Evolutionary conservation across 1,139 yeast genomes (phyloP), one percentile per base, ranked within the genome.

Genomic region (Debaryomyces coudertii): DNA sequence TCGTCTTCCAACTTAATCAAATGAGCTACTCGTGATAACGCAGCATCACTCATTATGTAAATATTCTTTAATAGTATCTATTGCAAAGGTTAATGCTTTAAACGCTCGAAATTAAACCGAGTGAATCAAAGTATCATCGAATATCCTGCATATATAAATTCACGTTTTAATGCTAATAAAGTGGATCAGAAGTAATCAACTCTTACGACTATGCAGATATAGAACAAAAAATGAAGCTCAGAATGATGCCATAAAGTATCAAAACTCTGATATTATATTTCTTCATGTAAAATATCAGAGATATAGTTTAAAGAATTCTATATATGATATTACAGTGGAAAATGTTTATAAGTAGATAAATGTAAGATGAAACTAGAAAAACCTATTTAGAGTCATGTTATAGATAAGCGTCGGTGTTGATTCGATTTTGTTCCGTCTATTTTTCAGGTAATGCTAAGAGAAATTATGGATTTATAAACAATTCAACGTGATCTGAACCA

Each of bases 1-100:
- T 85, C 88, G 54, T 79, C 83, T 52, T 78, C 83, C 9, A 69
- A 66, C 53, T 72, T 71, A 45, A 80, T 65, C 43, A 79, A 61
- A 31, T 72, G 73, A 30, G 77, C 71, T 23, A 80, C 71, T 46
- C 76, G 61, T 11, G 75, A 66, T 31, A 75, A 63, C 4, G 79
- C 77, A 2, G 73, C 70, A 41, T 71, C 79, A 53, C 71, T 67
- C 79, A 74, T 74, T 20, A 34, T 47, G 20, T 35, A 24, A 22
- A 9, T 23, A 20, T 18, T 27, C 9, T 22, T 30, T 39, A 14
- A 12, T 14, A 23, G 16, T 38, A 3, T 16, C n/a, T 11, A 12
- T 11, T 16, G 18, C 5, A 30, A n/a, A 11, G 35, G 15, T 41
- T 7, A 34, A 22, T 16, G 20, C 35, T 18, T 24, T 18, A 16